A percentile compares a stretch with the other conserved stretches of the same genome.
Evolutionary conservation across 2,329 filamentous ascomycete species (phyloP).

Genomic region (Mycocentrospora acerina): DNA sequence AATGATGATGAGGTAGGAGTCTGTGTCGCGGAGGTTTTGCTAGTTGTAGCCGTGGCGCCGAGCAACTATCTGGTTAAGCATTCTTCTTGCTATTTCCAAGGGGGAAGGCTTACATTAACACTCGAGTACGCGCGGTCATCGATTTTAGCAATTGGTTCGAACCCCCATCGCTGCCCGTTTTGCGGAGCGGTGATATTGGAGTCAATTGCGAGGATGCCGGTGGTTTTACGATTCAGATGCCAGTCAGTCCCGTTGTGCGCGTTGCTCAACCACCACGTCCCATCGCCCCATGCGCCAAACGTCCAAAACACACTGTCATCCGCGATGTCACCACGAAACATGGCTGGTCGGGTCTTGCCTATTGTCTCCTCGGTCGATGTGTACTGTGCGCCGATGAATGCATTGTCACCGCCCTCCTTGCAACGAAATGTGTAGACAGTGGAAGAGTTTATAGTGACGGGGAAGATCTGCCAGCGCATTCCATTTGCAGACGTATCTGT

Average conservation of each 20-base stretch:
- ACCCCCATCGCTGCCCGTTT: slow-evolving; percentile 14
- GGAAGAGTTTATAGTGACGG: slow-evolving; percentile 13
- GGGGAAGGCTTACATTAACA: slow-evolving; percentile 8
- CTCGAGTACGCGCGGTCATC: slow-evolving; percentile 17
- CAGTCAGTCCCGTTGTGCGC: slow-evolving; percentile 17
- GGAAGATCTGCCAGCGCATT: slow-evolving; percentile 23
- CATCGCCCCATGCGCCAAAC: slow-evolving; percentile 22
- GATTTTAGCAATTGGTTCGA: slow-evolving; percentile 12
- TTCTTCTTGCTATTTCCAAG: too few relatives aligned
- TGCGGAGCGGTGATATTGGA: slow-evolving; percentile 17
- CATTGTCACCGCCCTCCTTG: slow-evolving; percentile 14
- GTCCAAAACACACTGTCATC: slow-evolving; percentile 25
- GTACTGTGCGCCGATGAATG: slow-evolving; percentile 13
- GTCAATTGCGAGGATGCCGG: slow-evolving; percentile 10
- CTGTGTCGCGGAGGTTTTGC: too few relatives aligned
- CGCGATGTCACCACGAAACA: slow-evolving; percentile 17
- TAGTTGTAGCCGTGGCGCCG: slow-evolving; percentile 3
- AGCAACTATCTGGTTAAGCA: slow-evolving; percentile 3
- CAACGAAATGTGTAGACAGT: slow-evolving; percentile 17
- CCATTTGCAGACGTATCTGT: slow-evolving; percentile 2
- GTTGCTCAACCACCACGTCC: slow-evolving; percentile 20
- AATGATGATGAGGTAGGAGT: neutral
- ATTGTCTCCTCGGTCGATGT: slow-evolving; percentile 8
- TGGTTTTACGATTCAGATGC: slow-evolving; percentile 12
- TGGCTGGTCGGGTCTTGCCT: slow-evolving; percentile 13